Base-by-base conservation (phyloP, 1,284 basidiomycete genomes). In the Ustilago bromivora region DNA sequence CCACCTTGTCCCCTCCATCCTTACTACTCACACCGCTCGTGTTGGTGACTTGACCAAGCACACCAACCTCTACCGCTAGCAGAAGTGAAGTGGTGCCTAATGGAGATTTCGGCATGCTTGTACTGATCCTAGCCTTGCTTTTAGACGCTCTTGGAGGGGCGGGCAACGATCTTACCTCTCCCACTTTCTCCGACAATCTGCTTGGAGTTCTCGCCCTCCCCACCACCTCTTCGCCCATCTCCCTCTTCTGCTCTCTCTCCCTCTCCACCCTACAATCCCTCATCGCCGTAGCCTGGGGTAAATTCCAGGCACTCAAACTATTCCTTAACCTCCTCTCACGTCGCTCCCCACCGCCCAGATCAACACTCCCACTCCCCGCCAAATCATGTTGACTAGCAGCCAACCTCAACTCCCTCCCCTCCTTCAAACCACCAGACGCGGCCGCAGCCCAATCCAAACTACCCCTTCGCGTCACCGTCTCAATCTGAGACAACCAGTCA, bases 401-500 rank as follows among this genome's bases (percentile, higher is more conserved):
- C 3, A 38, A 5, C 40, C 70, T 56, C 32, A 71, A 36, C 43
- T 28, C 34, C 13, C 49, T n/a, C 55, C 32, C 11, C 19, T 17
- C 35, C 2, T 34, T 28, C 53, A 13, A 28, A 0, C 31, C 53
- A 8, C 13, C n/a, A 15, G 47, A 28, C 32, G 40, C 23, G 0
- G 58, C 55, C 17, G 32, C 52, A 23, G 59, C 55, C 66, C 66
- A 47, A 34, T 68, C 66, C 15, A 68, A 13, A 19, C 66, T 68
- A 5, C 60, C 66, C 8, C 66, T 55, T 12, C 60, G 47, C 4
- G 47, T 28, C 1, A 51, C 41, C 3, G 65, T 51, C 34, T 64
- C 68, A 54, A 72, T 66, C 46, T 56, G 61, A n/a, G 52, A n/a
- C 23, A 73, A 51, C 71, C 61, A 68, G 31, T 73, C 66, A 17